Evolutionary conservation across 148 eudicot genomes (phyloP).

Genomic region (Chenopodium formosanum): DNA sequence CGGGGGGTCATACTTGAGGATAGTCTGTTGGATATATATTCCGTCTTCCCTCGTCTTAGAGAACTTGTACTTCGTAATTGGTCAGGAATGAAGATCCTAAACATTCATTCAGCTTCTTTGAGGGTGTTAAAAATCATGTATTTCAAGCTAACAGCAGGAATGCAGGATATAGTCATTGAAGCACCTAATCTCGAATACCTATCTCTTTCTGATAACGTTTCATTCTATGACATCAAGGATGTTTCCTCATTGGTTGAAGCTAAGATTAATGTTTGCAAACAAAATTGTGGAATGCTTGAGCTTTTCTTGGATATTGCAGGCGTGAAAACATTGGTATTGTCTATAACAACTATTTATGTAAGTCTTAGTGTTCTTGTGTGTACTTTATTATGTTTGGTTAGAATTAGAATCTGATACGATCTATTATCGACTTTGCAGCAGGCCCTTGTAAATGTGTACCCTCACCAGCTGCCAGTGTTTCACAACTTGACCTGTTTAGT

Average conservation of each 20-base stretch:
- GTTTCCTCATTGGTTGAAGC: neutral
- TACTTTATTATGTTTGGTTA: neutral
- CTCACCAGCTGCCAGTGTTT: conserved; percentile 8
- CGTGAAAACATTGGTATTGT: neutral
- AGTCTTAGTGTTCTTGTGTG: neutral
- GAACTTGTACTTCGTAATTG: neutral
- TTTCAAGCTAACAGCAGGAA: neutral
- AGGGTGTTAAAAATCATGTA: neutral
- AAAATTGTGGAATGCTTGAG: neutral
- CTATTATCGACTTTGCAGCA: neutral
- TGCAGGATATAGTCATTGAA: neutral
- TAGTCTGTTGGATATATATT: neutral
- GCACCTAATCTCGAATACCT: conserved; percentile 1
- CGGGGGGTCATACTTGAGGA: neutral
- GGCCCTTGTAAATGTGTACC: neutral
- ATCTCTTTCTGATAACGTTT: neutral
- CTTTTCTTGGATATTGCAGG: neutral
- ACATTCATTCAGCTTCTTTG: conserved; percentile 1
- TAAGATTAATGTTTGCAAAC: neutral
- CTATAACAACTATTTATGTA: neutral
- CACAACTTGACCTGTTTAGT: neutral
- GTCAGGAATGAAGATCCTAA: neutral
- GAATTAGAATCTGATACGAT: neutral
- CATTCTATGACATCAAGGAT: conserved; percentile 1
- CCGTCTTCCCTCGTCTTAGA: neutral